Evolutionary conservation across 768 basidiomycete genomes (phyloP), one percentile per base, ranked within the genome.

Genomic region (Auricularia cornea): DNA sequence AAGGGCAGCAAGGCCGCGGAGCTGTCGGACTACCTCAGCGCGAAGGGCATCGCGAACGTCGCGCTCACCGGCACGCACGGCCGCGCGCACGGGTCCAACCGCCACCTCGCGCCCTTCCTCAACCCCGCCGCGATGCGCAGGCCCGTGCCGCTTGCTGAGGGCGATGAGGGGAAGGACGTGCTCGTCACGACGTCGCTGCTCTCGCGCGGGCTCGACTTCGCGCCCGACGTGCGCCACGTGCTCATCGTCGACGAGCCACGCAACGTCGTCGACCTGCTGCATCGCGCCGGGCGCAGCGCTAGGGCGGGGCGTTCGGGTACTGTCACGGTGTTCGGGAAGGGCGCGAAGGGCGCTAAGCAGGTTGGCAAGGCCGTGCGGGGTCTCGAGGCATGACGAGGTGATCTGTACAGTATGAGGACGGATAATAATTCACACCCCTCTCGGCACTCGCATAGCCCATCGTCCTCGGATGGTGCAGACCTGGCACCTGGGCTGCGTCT

Each of bases 241-340:
- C 88, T 97, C 72, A 87, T 96, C 66, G 81, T 91, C 28, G 94
- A 96, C 68, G 85, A 90, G 70, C 94, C 94, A 23, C 78, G 89
- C 67, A 95, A 93, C 71, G 90, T 89, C 80, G 82, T 95, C 41
- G 94, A 97, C 73, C 95, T 96, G 72, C 72, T 97, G 64, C 94
- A 97, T 75, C 86, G 94, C 3, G 94, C 94, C 0, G 94, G 94
- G 18, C 77, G 94, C 57, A 82, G 89, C 0, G 93, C 87, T 2
- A 77, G 93, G 32, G 92, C 91, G 3, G 76, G 75, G 3, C 60
- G 68, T 35, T 41, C 35, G 26, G 73, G 74, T 2, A 66, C 69
- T 28, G 71, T 76, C 18, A 57, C 54, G 26, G 54, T 57, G 26
- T 57, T 57, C 29, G 54, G 54, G 1, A 57, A 57, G 28, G 54